phyloP scores from a whole-genome alignment of 768 basidiomycete genomes.

The Thelephora ganbajun region DNA sequence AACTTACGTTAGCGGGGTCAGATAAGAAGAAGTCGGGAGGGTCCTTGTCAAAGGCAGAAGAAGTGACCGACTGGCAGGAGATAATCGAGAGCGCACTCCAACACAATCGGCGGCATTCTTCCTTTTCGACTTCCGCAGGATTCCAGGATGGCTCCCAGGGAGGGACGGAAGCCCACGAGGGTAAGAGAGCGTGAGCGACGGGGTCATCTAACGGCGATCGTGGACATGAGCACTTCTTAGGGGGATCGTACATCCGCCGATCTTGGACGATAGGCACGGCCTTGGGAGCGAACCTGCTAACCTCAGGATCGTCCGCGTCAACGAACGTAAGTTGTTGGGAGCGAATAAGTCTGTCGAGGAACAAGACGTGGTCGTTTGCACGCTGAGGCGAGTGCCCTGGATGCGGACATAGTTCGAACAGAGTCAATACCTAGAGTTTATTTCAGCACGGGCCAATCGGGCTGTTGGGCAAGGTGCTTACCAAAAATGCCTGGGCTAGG shows the following conservation, averaged over 20 bases:
- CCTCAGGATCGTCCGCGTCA: slow-evolving; percentile 36
- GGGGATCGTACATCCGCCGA: slow-evolving; percentile 8
- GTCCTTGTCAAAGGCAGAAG: slow-evolving; percentile 47
- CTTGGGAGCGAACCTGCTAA: slow-evolving; percentile 6
- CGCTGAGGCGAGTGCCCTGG: slow-evolving; percentile 46
- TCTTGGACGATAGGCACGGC: slow-evolving; percentile 10
- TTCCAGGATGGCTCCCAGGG: slow-evolving; percentile 54
- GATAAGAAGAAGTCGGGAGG: slow-evolving; percentile 43
- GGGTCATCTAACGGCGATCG: slow-evolving; percentile 10
- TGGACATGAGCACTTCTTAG: slow-evolving; percentile 30
- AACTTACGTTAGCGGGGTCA: slow-evolving; percentile 53
- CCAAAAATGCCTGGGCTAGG: slow-evolving; percentile 63
- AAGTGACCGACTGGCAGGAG: slow-evolving; percentile 53
- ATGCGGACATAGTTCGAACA: slow-evolving; percentile 68
- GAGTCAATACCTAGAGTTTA: slow-evolving; percentile 43
- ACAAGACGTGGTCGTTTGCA: slow-evolving; percentile 35
- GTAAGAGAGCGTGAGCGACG: slow-evolving; percentile 19
- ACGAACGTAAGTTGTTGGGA: slow-evolving; percentile 36
- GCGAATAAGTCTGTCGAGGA: slow-evolving; percentile 55
- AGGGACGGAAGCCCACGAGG: slow-evolving; percentile 33
- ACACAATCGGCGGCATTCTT: slow-evolving; percentile 63
- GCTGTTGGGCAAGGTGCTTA: slow-evolving; percentile 17
- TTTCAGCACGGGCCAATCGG: too few species aligned
- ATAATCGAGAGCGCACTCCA: slow-evolving; percentile 64
- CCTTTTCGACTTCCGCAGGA: slow-evolving; percentile 38